These are phyloP conservation scores for Phytopythium litorale DNA, from an alignment of 352 stramenopile species.

Conservation along the genomic window DNA sequence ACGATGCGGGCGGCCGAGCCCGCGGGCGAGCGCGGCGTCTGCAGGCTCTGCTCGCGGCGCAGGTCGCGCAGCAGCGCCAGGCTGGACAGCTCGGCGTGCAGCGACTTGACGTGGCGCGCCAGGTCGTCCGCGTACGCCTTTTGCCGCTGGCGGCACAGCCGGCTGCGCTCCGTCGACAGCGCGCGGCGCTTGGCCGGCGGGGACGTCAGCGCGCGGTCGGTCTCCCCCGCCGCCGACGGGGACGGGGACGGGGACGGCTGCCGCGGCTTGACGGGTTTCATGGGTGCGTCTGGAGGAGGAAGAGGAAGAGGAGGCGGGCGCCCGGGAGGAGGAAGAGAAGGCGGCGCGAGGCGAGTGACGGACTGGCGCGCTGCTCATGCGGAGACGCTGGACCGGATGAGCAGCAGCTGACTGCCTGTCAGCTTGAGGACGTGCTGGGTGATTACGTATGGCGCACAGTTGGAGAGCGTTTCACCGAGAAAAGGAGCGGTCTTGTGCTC, in stretches of 20 bases:
- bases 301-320: too few relatives aligned
- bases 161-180: slow-evolving; percentile 49
- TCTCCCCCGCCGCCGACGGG: background rate
- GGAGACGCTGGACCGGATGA: background rate
- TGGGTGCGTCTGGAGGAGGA: background rate
- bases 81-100: slow-evolving; percentile 42
- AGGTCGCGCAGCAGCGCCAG: slow-evolving; percentile 38
- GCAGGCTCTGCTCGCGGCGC: slow-evolving; percentile 33
- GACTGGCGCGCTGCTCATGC: slow-evolving; percentile 1
- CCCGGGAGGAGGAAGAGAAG: background rate
- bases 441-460: background rate
- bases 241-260: background rate
- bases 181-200: slow-evolving; percentile 10
- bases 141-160: slow-evolving; percentile 46
- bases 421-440: background rate
- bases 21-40: slow-evolving; percentile 19
- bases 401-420: background rate
- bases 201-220: background rate
- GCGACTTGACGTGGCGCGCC: slow-evolving; percentile 23
- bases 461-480: slow-evolving; percentile 1
- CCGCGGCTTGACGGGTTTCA: background rate
- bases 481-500: background rate
- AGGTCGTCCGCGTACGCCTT: slow-evolving; percentile 45
- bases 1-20: slow-evolving; percentile 41
- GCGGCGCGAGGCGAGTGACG: background rate